phyloP scores from a whole-genome alignment of 2,329 filamentous ascomycete genomes.

The Colletotrichum orchidophilum region DNA sequence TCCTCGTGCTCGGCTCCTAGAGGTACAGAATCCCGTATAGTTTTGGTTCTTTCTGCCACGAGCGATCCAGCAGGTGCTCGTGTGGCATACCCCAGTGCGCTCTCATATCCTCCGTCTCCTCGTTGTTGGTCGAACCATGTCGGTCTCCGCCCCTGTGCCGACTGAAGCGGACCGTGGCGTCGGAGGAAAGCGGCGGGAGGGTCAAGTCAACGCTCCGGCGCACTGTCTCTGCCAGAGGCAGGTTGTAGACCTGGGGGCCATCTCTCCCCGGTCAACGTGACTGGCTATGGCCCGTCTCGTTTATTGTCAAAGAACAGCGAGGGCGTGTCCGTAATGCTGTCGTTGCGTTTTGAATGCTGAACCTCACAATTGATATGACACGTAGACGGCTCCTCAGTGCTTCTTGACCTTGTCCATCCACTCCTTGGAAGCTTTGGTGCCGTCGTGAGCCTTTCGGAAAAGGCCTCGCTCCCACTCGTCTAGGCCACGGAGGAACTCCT shows the following conservation, averaged over 20 bases:
- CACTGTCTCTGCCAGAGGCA: neutral
- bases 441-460: constrained; percentile 79
- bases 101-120: neutral
- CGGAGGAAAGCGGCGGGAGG: neutral
- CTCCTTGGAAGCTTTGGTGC: constrained; percentile 73
- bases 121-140: neutral
- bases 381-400: constrained; percentile 36
- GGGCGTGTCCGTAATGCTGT: neutral
- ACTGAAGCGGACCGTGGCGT: neutral
- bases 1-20: neutral
- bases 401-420: constrained; percentile 71
- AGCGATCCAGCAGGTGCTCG: neutral
- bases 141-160: constrained; percentile 2
- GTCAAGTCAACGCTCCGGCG: neutral
- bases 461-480: constrained; percentile 88
- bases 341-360: neutral
- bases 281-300: neutral
- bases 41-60: no score
- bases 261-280: neutral
- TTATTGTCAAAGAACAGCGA: neutral
- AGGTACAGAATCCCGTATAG: neutral
- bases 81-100: neutral
- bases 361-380: constrained; percentile 4
- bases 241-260: neutral
- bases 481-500: constrained; percentile 86